phyloP scores from a whole-genome alignment of 2,329 filamentous ascomycete species.

The Cladophialophora yegresii region DNA sequence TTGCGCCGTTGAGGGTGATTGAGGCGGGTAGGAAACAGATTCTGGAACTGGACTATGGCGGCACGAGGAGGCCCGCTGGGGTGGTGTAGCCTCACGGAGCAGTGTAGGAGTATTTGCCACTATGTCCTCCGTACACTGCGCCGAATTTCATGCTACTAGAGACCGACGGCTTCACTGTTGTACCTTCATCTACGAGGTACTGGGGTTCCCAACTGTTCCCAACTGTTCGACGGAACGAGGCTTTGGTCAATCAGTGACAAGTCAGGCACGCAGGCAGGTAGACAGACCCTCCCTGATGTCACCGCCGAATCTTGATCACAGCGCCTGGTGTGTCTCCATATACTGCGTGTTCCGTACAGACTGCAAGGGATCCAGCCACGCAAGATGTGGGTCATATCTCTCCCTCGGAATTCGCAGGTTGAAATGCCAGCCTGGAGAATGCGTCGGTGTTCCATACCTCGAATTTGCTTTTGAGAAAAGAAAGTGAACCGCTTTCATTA shows the following conservation, averaged over 20 bases:
- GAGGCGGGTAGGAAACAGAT: slow-evolving; percentile 22
- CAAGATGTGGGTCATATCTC: neutral
- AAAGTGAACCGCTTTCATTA: neutral
- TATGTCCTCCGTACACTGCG: too few species aligned
- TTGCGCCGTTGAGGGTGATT: slow-evolving; percentile 21
- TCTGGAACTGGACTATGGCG: neutral
- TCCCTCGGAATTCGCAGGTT: neutral
- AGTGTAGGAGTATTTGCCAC: neutral
- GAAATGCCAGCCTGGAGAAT: neutral
- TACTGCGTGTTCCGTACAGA: neutral
- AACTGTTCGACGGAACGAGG: neutral
- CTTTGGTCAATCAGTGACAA: neutral
- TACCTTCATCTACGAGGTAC: too few species aligned
- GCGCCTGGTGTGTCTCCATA: neutral
- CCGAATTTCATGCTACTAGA: too few species aligned
- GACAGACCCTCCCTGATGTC: neutral
- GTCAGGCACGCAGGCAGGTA: neutral
- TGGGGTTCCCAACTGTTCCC: too few species aligned
- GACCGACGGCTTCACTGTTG: too few species aligned
- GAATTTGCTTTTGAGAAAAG: neutral
- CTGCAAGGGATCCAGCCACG: neutral
- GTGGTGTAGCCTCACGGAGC: neutral
- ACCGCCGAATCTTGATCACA: neutral
- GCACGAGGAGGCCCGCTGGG: slow-evolving; percentile 1
- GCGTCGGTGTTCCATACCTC: neutral